Evolutionary conservation across 371 early-diverging fungal species (phyloP).

Genomic region (Cokeromyces recurvatus): DNA sequence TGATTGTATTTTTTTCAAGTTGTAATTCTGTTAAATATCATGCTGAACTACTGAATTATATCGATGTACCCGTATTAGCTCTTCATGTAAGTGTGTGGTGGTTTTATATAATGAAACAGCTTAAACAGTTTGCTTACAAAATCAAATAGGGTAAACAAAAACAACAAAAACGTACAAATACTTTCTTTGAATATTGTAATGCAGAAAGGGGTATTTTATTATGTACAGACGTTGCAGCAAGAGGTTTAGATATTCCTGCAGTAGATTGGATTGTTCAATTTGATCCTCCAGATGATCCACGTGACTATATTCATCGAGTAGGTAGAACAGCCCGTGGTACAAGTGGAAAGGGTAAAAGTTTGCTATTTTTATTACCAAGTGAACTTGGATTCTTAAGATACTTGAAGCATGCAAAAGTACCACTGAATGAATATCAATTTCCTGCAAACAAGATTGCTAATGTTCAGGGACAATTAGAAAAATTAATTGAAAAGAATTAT

Average conservation of each 20-base stretch:
- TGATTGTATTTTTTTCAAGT: constrained; percentile 95
- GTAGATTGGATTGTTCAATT: constrained; percentile 99
- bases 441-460: constrained; percentile 86
- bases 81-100: constrained; percentile 84
- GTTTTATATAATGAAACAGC: not conserved
- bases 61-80: constrained; percentile 94
- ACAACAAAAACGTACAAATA: constrained; percentile 93
- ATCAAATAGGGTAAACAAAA: constrained; percentile 87
- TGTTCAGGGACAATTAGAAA: constrained; percentile 78
- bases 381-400: constrained; percentile 84
- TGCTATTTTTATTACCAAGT: constrained; percentile 92
- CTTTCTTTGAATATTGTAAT: constrained; percentile 95
- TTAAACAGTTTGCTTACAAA: not conserved
- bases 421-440: constrained; percentile 95
- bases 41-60: constrained; percentile 92
- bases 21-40: constrained; percentile 96
- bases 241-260: constrained; percentile 97
- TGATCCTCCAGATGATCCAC: constrained; percentile 98
- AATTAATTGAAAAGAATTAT: constrained; percentile 92
- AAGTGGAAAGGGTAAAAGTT: constrained; percentile 85
- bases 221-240: constrained; percentile 98
- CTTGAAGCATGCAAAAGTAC: constrained; percentile 93
- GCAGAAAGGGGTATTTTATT: constrained; percentile 87
- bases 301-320: constrained; percentile 98
- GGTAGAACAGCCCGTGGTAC: constrained; percentile 96